Evolutionary conservation across 2,329 filamentous ascomycete genomes (phyloP), one percentile per base, ranked within the genome.

Genomic region (Ophiocordyceps sinensis): DNA sequence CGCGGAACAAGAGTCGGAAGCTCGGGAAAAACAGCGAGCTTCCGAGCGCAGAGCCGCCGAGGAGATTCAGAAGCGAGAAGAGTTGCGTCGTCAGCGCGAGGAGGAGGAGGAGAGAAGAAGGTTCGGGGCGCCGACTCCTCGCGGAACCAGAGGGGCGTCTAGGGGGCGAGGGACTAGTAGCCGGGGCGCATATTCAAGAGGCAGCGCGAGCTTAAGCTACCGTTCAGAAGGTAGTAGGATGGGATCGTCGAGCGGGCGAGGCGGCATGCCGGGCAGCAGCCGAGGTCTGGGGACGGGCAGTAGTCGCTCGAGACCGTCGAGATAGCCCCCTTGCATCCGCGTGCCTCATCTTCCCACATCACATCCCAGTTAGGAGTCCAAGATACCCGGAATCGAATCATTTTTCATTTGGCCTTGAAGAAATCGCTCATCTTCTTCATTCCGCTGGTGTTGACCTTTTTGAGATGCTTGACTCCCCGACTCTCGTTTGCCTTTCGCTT

Each of bases 401-500:
- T 38, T 37, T 28, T 36, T 49, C 49, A 52, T 46, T 73, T 75
- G 64, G 89, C 93, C 45, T 77, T 77, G 60, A 98, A 98, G 64
- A 98, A 98, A 46, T 80, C 75, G 56, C 85, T 94, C 74, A 98
- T 75, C 68, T 96, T 98, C 72, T 84, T 91, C 91, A 98, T 98
- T 2, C 91, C 91, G 19, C 65, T 76, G 0, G 82, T 88, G 62
- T 96, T 84, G 38, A 88, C 89, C 65, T 96, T 98, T 58, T 83
- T 83, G 53, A 98, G 59, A 38, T 88, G 74, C 56, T 79, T 80
- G 1, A 95, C 77, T 0, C 77, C 88, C 26, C 78, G 71, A 46
- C 83, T 91, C 62, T 85, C 75, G 21, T 67, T 68, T 3, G 74
- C 76, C 64, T 93, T 88, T 59, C 77, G 81, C 64, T 81, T 83